Conservation (phyloP, 208 protist species). For the Crithidia fasciculata region DNA sequence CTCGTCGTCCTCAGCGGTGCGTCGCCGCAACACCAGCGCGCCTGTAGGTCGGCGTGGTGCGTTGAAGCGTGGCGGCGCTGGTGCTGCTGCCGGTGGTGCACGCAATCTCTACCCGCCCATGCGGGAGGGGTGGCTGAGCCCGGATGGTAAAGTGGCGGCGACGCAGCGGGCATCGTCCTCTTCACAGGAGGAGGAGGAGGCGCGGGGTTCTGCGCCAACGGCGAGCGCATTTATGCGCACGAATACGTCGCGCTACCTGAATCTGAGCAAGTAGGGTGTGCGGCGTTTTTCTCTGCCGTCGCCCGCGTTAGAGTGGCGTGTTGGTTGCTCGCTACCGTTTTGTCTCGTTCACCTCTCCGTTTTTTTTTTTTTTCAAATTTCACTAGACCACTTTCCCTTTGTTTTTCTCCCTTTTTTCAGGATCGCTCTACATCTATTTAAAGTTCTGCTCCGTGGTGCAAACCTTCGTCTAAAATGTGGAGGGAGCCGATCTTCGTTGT, state of each 20-base stretch:
- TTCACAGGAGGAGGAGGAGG: background rate
- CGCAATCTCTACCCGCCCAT: background rate
- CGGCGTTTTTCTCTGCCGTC: background rate
- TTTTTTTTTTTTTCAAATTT: too few species aligned
- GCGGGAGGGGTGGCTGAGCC: constrained; percentile 8
- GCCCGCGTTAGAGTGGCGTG: too few species aligned
- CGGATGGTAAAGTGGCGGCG: constrained; percentile 12
- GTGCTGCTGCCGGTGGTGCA: background rate
- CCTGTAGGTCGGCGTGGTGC: background rate
- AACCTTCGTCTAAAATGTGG: too few species aligned
- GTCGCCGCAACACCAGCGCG: constrained; percentile 14
- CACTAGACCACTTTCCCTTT: background rate
- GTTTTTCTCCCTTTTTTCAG: constrained; percentile 7
- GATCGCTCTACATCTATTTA: background rate
- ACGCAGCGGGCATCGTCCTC: background rate
- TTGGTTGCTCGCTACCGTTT: too few species aligned
- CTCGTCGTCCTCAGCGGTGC: background rate
- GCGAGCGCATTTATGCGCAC: constrained; percentile 5
- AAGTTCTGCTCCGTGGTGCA: too few species aligned
- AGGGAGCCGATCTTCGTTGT: too few species aligned
- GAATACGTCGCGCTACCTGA: constrained; percentile 16
- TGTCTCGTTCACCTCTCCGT: too few species aligned
- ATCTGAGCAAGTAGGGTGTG: background rate
- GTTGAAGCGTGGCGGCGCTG: too few species aligned
- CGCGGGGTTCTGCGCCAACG: background rate